These are phyloP conservation scores for Pythium dissimile DNA, from an alignment of 352 stramenopile genomes.

Conservation along the genomic window DNA sequence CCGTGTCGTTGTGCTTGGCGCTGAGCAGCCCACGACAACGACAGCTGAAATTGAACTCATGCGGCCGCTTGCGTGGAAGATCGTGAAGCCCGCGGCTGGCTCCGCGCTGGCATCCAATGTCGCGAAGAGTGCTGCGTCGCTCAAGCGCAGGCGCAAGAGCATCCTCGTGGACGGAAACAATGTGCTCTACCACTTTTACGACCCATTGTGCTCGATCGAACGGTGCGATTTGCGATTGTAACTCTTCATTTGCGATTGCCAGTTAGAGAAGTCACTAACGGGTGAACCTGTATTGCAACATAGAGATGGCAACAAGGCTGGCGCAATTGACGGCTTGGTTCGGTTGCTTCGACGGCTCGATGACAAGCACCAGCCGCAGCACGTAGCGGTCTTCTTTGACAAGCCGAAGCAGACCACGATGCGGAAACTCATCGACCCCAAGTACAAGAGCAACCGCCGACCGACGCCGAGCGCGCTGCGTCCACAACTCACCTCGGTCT, in stretches of 20 bases:
- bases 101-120: not conserved
- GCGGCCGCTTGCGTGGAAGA: conserved; percentile 9
- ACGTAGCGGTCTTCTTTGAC: conserved; percentile 33
- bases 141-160: conserved; percentile 16
- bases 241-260: too few species aligned
- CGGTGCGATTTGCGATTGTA: conserved; percentile 2
- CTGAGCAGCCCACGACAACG: not conserved
- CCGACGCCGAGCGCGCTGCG: conserved; percentile 19
- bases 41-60: too few species aligned
- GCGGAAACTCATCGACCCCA: conserved; percentile 26
- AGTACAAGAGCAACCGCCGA: conserved; percentile 29
- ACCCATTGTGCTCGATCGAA: conserved; percentile 18
- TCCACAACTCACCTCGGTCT: conserved; percentile 21
- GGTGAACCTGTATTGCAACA: too few species aligned
- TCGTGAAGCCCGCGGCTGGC: conserved; percentile 3
- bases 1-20: conserved; percentile 7
- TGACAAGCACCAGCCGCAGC: conserved; percentile 15
- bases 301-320: conserved; percentile 19
- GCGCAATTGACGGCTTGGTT: conserved; percentile 26
- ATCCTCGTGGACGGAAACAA: conserved; percentile 37
- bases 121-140: not conserved
- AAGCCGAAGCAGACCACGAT: conserved; percentile 19
- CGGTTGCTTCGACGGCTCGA: conserved; percentile 16
- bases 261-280: too few species aligned
- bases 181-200: conserved; percentile 30